Percentiles rank a stretch among this genome's conserved stretches.
Conservation (phyloP, 2,329 filamentous ascomycete genomes). For the Lecanicillium sp. region DNA sequence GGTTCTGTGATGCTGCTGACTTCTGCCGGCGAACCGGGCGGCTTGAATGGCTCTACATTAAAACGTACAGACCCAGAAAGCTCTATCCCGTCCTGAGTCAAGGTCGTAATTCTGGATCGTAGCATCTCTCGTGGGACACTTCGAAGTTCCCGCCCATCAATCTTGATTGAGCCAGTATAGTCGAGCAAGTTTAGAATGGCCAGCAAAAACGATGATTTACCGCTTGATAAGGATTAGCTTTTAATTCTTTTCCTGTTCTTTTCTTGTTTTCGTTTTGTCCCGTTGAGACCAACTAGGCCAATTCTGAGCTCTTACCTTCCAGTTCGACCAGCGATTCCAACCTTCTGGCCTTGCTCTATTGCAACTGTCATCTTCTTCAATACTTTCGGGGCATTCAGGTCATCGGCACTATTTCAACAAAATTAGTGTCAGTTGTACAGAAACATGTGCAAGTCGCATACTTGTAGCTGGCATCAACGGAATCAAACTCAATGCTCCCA, state of each 20-base stretch:
- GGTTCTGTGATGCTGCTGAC: background rate
- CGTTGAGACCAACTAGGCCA: too few species aligned
- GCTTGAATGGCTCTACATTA: slow-evolving; percentile 1
- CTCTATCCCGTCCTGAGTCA: slow-evolving; percentile 20
- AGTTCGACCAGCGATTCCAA: slow-evolving; percentile 14
- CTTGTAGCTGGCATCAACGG: background rate
- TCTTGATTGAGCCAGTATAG: slow-evolving; percentile 15
- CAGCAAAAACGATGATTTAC: slow-evolving; percentile 14
- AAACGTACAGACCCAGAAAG: slow-evolving; percentile 11
- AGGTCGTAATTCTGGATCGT: slow-evolving; percentile 19
- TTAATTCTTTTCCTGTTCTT: too few species aligned
- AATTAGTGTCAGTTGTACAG: background rate
- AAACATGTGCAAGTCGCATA: background rate
- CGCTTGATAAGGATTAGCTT: slow-evolving; percentile 15
- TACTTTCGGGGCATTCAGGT: background rate
- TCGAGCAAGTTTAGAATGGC: slow-evolving; percentile 8
- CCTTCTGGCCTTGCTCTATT: slow-evolving; percentile 13
- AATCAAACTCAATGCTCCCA: background rate
- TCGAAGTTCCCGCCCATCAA: slow-evolving; percentile 21
- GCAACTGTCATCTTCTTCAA: slow-evolving; percentile 9
- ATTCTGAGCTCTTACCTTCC: too few species aligned
- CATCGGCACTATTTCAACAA: slow-evolving; percentile 1
- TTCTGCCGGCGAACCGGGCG: background rate
- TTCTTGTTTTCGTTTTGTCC: too few species aligned
- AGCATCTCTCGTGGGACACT: slow-evolving; percentile 14